phyloP scores from a whole-genome alignment of 371 early-diverging fungal genomes.

The Encephalitozoon cuniculi region DNA sequence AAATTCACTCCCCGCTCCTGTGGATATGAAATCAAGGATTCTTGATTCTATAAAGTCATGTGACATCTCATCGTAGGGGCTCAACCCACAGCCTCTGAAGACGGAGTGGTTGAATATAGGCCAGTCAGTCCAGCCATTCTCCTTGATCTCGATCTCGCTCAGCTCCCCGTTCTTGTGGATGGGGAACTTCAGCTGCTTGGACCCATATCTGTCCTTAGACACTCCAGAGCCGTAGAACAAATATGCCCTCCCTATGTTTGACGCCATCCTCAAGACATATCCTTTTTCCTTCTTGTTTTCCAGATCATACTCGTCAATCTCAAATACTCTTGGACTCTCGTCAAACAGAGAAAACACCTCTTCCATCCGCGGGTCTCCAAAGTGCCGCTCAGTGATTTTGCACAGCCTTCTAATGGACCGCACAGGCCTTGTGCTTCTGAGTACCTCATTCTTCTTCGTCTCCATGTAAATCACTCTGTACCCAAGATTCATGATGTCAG shows the following conservation, averaged over 20 bases:
- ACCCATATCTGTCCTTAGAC: not conserved
- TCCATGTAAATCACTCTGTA: constrained; percentile 10
- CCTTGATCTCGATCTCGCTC: constrained; percentile 11
- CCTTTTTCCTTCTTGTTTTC: constrained; percentile 22
- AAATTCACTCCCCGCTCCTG: not conserved
- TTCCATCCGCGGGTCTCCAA: constrained; percentile 7
- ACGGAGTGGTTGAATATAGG: constrained; percentile 15
- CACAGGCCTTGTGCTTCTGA: not conserved
- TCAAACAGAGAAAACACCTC: constrained; percentile 20
- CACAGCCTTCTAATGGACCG: not conserved
- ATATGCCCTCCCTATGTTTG: constrained; percentile 19
- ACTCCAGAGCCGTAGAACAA: not conserved
- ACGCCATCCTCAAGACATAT: not conserved
- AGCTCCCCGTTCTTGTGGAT: constrained; percentile 11
- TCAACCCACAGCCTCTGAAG: not conserved
- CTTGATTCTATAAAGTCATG: not conserved
- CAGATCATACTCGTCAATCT: constrained; percentile 13
- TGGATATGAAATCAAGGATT: not conserved
- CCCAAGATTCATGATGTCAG: constrained; percentile 2
- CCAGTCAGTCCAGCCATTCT: constrained; percentile 23
- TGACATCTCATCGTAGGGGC: not conserved
- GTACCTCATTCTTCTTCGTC: not conserved
- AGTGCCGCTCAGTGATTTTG: not conserved
- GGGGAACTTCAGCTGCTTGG: not conserved
- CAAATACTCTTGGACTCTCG: constrained; percentile 1